Evolutionary conservation across 2,329 filamentous ascomycete genomes (phyloP).

Genomic region (Trichoderma guizhouense): DNA sequence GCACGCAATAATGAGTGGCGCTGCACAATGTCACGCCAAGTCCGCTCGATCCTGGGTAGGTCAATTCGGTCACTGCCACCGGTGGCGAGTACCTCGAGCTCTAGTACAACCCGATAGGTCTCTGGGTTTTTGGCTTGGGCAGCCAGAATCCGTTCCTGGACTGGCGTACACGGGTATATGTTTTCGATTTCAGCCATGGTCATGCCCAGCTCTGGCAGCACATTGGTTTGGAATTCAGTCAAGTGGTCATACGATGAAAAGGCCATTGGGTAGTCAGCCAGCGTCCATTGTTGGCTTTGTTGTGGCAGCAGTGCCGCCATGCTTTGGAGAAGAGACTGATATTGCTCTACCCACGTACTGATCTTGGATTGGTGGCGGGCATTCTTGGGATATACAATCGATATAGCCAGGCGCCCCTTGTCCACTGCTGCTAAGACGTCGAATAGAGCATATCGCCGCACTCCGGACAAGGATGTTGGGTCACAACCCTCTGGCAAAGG

Average conservation of each 20-base stretch:
- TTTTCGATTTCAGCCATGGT: neutral
- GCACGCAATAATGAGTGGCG: too few relatives aligned
- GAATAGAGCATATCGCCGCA: neutral
- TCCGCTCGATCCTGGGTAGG: too few relatives aligned
- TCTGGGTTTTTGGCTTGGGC: too few relatives aligned
- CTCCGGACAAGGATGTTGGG: neutral
- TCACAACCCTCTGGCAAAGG: neutral
- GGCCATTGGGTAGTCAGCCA: conserved; percentile 28
- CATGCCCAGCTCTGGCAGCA: neutral
- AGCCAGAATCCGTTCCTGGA: conserved; percentile 19
- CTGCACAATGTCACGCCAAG: too few relatives aligned
- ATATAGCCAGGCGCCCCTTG: neutral
- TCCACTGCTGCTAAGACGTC: neutral
- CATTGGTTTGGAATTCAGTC: too few relatives aligned
- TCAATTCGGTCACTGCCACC: too few relatives aligned
- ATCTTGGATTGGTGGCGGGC: neutral
- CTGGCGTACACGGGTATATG: conserved; percentile 15
- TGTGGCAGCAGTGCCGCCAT: neutral
- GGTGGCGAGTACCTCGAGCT: too few relatives aligned
- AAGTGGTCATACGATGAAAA: conserved; percentile 13
- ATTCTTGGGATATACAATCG: neutral
- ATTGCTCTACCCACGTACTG: neutral
- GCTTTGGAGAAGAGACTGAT: neutral
- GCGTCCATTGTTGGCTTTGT: conserved; percentile 21
- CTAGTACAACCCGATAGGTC: too few relatives aligned